Evolutionary conservation across 352 stramenopile species (phyloP), one percentile per base, ranked within the genome.

Genomic region (Phytophthora agathidicida): DNA sequence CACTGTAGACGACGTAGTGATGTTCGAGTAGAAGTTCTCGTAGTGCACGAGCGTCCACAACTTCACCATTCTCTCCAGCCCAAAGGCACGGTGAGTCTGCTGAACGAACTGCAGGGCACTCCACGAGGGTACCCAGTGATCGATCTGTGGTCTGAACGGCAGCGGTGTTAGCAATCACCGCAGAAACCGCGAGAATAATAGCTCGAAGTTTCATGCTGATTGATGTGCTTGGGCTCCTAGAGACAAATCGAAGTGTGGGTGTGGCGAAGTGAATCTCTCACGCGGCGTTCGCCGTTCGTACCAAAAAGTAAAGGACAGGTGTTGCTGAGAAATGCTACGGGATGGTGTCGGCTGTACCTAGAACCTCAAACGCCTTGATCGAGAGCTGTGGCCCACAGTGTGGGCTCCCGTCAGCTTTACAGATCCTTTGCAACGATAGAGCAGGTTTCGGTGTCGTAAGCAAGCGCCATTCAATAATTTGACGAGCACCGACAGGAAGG

Each of bases 91-190:
- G 37, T 17, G 62, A 52, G 9, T 65, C 60, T 56, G 42, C 49
- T 30, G 57, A 52, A 22, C 57, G 65, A 6, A 48, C 63, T 1
- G 57, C 11, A 19, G 61, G 55, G 19, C 83, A 93, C 38, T 57
- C 45, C 2, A 93, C 61, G 7, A 92, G 60, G 20, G 80, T 80
- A 1, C 83, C 83, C 5, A 88, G 36, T 23, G 75, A 81, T 60
- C 56, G 36, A 14, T 75, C 48, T 10, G 46, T 62, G 20, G 43
- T 61, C 7, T 64, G 41, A 6, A 20, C 17, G 14, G 55, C 36
- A n/a, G 57, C 30, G 22, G 42, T 32, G 11, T 13, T 24, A 22
- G 32, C 27, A n/a, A 46, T 10, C 1, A 42, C 41, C 30, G 54
- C 27, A 0, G 49, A 53, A 7, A 65, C 41, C 19, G 31, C 23